phyloP scores from a whole-genome alignment of 768 basidiomycete genomes.

The Ramaria sp. region DNA sequence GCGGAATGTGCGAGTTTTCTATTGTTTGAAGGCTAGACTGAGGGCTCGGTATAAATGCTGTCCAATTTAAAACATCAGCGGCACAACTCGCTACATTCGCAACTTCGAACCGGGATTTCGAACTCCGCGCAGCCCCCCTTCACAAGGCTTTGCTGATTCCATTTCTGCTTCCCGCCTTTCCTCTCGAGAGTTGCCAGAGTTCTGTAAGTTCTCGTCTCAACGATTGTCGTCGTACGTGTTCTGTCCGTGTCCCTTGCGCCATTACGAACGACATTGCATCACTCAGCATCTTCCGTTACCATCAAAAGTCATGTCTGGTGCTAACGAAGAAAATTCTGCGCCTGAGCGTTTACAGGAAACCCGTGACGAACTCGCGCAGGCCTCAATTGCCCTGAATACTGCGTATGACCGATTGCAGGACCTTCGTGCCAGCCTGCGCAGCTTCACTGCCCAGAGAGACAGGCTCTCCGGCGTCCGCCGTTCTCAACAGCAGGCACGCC shows the following conservation, averaged over 20 bases:
- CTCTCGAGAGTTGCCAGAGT: too few species aligned
- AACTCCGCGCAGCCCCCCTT: background rate
- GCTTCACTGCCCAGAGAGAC: constrained; percentile 2
- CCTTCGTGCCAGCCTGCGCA: background rate
- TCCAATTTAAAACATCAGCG: too few species aligned
- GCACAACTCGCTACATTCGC: too few species aligned
- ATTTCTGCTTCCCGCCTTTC: background rate
- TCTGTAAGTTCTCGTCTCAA: too few species aligned
- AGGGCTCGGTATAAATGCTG: too few species aligned
- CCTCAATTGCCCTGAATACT: constrained; percentile 1
- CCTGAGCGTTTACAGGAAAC: background rate
- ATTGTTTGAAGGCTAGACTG: too few species aligned
- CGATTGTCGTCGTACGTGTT: too few species aligned
- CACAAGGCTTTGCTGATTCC: background rate
- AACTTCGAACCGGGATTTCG: too few species aligned
- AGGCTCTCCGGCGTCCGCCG: background rate
- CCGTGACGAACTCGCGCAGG: constrained; percentile 3
- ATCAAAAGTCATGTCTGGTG: background rate
- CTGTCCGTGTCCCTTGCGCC: too few species aligned
- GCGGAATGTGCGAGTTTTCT: too few species aligned
- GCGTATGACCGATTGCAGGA: constrained; percentile 6
- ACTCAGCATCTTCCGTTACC: background rate
- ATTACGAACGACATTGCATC: too few species aligned
- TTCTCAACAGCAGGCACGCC: background rate
- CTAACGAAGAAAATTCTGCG: background rate